Evolutionary conservation across 495 filamentous ascomycete genomes (phyloP), one percentile per base, ranked within the genome.

Genomic region (Neurospora hispaniola): DNA sequence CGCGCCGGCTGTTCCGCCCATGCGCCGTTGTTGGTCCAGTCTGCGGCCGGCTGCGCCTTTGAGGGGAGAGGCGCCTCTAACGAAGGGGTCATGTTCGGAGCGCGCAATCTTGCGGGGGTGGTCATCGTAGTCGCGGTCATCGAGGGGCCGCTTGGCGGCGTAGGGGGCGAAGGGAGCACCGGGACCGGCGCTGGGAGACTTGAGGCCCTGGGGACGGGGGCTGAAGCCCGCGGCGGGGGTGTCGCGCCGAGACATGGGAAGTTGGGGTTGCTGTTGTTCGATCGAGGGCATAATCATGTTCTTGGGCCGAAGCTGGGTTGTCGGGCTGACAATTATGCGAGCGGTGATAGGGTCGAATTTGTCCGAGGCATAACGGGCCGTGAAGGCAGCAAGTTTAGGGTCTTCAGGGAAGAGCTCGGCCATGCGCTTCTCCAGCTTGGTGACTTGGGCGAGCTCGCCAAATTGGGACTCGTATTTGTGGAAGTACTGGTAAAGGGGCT

Each of bases 391-490:
- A 38, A 97, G 84, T 31, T 89, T 89, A 20, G 93, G 90, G 73
- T 97, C 95, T 27, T 94, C 91, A 20, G 94, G 94, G 79, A 91
- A 98, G 3, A 98, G 86, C 78, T 97, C 94, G 31, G 87, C 86
- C 95, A 98, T 98, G 40, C 96, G 91, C 78, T 88, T 91, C 79
- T 99, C 96, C 39, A 99, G 84, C 78, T 96, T 96, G 75, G 89
- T 88, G 44, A 99, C 90, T 78, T 97, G 93, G 23, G 89, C 85
- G 0, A 98, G 86, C 78, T 99, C 96, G 59, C 96, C 96, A 77
- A 93, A 98, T 66, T 92, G 87, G n/a, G 93, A 92, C 81, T 98
- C 95, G 79, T 97, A 98, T 71, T 93, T 90, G 80, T 99, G 94
- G 76, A 99, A 94, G 81, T 92, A 98, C 1, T 88, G 84, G 73